These are phyloP conservation scores for Drechslerella coelobrocha DNA, from an alignment of 2,329 filamentous ascomycete species.

Conservation along the genomic window DNA sequence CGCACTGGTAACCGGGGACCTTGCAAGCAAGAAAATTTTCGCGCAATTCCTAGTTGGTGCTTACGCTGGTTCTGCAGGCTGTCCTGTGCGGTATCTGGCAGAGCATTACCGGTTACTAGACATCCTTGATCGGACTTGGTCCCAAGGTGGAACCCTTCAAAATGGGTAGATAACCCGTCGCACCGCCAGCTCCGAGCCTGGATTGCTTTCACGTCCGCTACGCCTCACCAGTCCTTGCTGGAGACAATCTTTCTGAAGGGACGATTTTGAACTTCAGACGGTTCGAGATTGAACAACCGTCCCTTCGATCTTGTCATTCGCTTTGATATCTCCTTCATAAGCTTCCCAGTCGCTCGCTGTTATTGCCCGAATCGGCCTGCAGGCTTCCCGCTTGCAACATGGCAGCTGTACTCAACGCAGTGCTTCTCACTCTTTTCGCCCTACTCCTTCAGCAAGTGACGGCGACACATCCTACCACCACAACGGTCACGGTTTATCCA, in stretches of 20 bases:
- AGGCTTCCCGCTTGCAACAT: conserved; percentile 39
- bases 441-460: conserved; percentile 5
- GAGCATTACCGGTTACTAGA: conserved; percentile 25
- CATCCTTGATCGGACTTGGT: conserved; percentile 31
- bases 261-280: conserved; percentile 51
- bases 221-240: conserved; percentile 50
- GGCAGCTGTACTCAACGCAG: conserved; percentile 30
- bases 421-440: conserved; percentile 39
- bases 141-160: conserved; percentile 28
- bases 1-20: conserved; percentile 42
- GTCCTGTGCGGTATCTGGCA: conserved; percentile 42
- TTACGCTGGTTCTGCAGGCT: conserved; percentile 42
- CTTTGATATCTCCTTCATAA: conserved; percentile 33
- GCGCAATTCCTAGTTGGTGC: conserved; percentile 49
- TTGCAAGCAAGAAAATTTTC: conserved; percentile 47
- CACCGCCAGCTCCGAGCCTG: conserved; percentile 43
- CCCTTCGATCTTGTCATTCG: conserved; percentile 45
- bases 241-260: conserved; percentile 50
- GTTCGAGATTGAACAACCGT: conserved; percentile 34
- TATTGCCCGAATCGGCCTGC: conserved; percentile 30
- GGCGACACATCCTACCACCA: conserved; percentile 13
- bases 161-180: conserved; percentile 50
- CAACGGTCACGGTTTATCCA: background rate
- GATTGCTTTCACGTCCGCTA: conserved; percentile 29
- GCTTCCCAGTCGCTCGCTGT: conserved; percentile 42